Evolutionary conservation across 2,329 filamentous ascomycete genomes (phyloP).

Genomic region (Incumbomyces delicatus): DNA sequence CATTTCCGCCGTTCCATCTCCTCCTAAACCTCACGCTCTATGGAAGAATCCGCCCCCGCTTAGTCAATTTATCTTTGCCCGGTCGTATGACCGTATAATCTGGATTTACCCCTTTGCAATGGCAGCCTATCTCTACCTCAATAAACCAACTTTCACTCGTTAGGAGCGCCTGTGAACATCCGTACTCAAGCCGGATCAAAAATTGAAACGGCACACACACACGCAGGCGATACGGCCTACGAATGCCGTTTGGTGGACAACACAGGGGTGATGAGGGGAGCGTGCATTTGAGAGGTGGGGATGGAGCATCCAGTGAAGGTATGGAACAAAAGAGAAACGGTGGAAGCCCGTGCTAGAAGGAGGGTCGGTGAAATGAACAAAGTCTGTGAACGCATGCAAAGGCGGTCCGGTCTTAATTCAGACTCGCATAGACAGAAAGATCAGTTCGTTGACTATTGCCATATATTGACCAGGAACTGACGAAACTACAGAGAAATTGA

Average conservation of each 20-base stretch:
- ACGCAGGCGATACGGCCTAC: conserved; percentile 18
- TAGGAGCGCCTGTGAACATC: conserved; percentile 7
- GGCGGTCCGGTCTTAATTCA: too few species aligned
- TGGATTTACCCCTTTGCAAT: neutral
- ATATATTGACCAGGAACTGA: too few species aligned
- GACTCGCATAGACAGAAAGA: too few species aligned
- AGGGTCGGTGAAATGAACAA: too few species aligned
- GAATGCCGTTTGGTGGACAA: conserved; percentile 18
- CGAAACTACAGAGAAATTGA: too few species aligned
- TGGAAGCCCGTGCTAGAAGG: too few species aligned
- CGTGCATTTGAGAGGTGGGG: conserved; percentile 10
- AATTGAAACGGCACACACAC: conserved; percentile 17
- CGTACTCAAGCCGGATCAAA: conserved; percentile 16
- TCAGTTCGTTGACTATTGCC: too few species aligned
- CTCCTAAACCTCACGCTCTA: conserved; percentile 7
- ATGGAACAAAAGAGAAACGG: too few species aligned
- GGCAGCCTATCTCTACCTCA: neutral
- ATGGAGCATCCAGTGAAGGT: too few species aligned
- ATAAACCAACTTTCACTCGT: neutral
- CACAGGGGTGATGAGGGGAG: conserved; percentile 12
- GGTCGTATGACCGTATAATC: neutral
- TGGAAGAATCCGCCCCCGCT: conserved; percentile 3
- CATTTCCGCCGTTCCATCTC: conserved; percentile 9
- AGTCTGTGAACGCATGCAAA: too few species aligned
- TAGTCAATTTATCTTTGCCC: neutral